Evolutionary conservation across 1,284 basidiomycete genomes (phyloP), one percentile per base, ranked within the genome.

Genomic region (Pyrrhoderma lamaoense): DNA sequence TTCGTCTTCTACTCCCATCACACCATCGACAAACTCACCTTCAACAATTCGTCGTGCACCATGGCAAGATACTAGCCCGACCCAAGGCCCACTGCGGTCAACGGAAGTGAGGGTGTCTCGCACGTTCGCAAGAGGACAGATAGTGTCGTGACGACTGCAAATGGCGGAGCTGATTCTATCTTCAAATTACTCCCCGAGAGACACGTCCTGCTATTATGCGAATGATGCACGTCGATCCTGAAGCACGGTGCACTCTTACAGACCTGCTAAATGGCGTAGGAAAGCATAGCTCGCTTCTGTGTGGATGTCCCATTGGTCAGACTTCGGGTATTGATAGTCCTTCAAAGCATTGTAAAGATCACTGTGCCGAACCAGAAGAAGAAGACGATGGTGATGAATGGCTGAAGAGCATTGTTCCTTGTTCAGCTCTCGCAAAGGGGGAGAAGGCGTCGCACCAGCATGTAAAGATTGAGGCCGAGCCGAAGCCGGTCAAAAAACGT

Each of bases 141-240:
- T 65, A 76, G 78, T 62, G 75, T 86, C 57, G 70, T 76, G 51
- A 91, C 93, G n/a, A 86, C 83, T 76, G 76, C 86, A 65, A 76
- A 70, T n/a, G 89, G 86, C 39, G 89, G 90, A 7, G 86, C 91
- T n/a, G 95, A 99, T 67, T 93, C 90, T 27, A 96, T 99, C 64
- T 99, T 99, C 78, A 82, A 93, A n/a, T 75, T 99, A 4, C 74
- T 99, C 95, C 95, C 3, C 85, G 95, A 54, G 95, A 98, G 70
- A 85, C 90, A 14, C 80, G 93, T 39, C 76, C 83, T 13, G 92
- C 90, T 8, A 75, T 99, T 50, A 86, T 92, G 55, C 81, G 94
- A 49, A 99, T 99, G 96, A 76, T 99, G 61, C 86, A 84, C 56
- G 80, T 98, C 50, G 93, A 98, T 65, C 91, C 94, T 1, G 73